Base-by-base conservation (phyloP, 257 asterid species). In the Nemophila menziesii region DNA sequence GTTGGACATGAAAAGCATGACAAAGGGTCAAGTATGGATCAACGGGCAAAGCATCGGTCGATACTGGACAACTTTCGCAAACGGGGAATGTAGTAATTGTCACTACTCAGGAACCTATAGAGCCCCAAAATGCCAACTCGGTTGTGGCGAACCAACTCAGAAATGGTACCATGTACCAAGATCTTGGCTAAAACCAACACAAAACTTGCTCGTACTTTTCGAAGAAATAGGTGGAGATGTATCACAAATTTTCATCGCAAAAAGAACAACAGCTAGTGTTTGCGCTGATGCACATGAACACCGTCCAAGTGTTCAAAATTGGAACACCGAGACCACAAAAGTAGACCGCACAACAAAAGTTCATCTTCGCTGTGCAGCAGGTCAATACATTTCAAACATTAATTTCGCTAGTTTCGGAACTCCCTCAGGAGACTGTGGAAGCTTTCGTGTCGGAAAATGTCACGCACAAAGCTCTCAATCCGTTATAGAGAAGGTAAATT, bases 121-220 rank as follows among this genome's bases (percentile, higher is more conserved):
- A n/a, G 21, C 65, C 45, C 39, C 82, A n/a, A 76, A 73, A 54
- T 77, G 89, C 58, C 78, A 73, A 51, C 61, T 46, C 7, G 83
- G 89, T 7, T 77, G 89, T 24, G 80, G 82, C n/a, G 60, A 64
- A 43, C 77, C 89, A 12, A 76, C 82, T 49, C 86, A 79, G 15
- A 52, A 57, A 69, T 79, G 94, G 92, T 82, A 82, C 64, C 94
- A 82, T 63, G 77, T 82, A 39, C 94, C 92, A 0, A 66, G 92
- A 60, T 73, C 77, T 47, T 83, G 92, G 94, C 51, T 83, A 63
- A 62, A 66, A 43, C 82, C 82, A 13, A 63, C 59, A 19, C 63
- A 45, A 43, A 79, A 79, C 41, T 67, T 76, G 33, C 22, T 83
- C 7, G 75, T 83, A 1, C 44, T 79, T 4, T 64, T 79, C 16